phyloP scores from a whole-genome alignment of 2,329 filamentous ascomycete genomes.

The Talaromyces sp. region DNA sequence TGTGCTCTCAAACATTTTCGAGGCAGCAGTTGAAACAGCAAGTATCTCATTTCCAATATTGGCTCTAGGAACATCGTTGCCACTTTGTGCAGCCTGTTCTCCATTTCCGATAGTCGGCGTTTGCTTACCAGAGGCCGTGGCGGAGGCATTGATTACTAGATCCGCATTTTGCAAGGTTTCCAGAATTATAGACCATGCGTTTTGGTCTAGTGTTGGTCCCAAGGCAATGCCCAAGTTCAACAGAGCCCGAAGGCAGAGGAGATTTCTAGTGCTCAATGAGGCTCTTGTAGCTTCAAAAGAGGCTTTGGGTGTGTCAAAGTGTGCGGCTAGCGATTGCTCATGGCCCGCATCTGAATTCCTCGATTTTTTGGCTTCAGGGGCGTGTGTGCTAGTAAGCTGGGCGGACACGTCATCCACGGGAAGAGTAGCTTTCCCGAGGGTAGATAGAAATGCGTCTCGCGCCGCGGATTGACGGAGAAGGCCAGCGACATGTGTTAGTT shows the following conservation, averaged over 20 bases:
- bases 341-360: conserved; percentile 26
- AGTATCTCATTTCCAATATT: conserved; percentile 78
- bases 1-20: conserved; percentile 85
- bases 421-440: conserved; percentile 86
- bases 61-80: conserved; percentile 49
- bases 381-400: conserved; percentile 20
- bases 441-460: conserved; percentile 90
- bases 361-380: conserved; percentile 23
- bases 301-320: conserved; percentile 27
- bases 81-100: conserved; percentile 26
- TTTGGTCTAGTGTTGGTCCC: conserved; percentile 76
- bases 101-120: conserved; percentile 26
- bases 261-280: conserved; percentile 78
- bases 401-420: conserved; percentile 62
- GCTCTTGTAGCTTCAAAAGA: conserved; percentile 44
- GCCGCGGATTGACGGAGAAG: conserved; percentile 79
- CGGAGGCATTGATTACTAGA: conserved; percentile 63
- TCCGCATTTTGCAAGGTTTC: conserved; percentile 93
- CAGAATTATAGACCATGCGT: conserved; percentile 81
- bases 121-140: conserved; percentile 27
- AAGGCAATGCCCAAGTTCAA: conserved; percentile 95
- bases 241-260: conserved; percentile 83
- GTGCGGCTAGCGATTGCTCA: conserved; percentile 27
- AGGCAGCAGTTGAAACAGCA: conserved; percentile 83
- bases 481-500: conserved; percentile 91